Evolutionary conservation across 1,139 yeast species (phyloP), one percentile per base, ranked within the genome.

Genomic region (Yamadazyma sp.): DNA sequence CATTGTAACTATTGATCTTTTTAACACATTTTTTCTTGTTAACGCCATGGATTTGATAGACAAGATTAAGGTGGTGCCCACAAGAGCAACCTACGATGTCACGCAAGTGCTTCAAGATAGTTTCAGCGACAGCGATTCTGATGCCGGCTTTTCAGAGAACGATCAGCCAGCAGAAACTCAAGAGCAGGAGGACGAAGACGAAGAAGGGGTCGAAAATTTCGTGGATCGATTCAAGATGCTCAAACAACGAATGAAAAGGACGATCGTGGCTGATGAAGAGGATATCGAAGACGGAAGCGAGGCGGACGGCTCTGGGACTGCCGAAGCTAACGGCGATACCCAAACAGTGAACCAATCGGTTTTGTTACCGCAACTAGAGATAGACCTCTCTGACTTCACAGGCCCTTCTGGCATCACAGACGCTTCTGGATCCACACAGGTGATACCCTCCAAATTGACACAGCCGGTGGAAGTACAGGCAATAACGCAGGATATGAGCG

Each of bases 321-420:
- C n/a, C n/a, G n/a, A n/a, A n/a, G n/a, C n/a, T n/a, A n/a, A n/a
- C n/a, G n/a, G n/a, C n/a, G n/a, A n/a, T n/a, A n/a, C n/a, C n/a
- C n/a, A n/a, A 20, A 5, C 22, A 20, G 28, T 6, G 22, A 18
- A 16, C 22, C 30, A 36, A 23, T 36, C 45, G 11, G 26, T 31
- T 14, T 38, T 37, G 16, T 33, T 64, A 20, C 68, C 69, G 6
- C 69, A 64, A 45, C 48, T 63, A 23, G 58, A 51, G 16, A 48
- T 62, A 9, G 69, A 62, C 40, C 56, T 56, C 32, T 50, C 54
- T 8, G 69, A 62, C 20, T 44, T 56, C 27, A 46, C 18, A 11
- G 38, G 28, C 11, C 15, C 16, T 18, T 11, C 28, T 10, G 16
- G 14, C 20, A 45, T 56, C 27, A 46, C 18, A 11, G 38, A 31